Conservation (phyloP, 495 filamentous ascomycete genomes). For the Lasiosphaeris hirsuta region DNA sequence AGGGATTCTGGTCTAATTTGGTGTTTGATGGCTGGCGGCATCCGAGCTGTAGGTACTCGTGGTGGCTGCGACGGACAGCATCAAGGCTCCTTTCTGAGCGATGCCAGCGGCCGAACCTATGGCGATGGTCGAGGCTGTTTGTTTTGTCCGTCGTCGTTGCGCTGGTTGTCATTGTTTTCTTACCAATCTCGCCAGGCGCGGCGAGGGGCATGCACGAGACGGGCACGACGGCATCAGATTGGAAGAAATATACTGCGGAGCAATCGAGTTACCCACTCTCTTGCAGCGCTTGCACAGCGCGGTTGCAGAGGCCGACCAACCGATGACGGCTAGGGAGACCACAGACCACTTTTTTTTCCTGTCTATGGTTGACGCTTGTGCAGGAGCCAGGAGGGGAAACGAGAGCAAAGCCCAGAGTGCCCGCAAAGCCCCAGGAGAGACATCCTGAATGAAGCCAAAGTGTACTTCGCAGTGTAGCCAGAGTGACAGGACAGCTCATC, state of each 20-base stretch:
- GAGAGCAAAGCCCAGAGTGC: too few species aligned
- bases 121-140: background rate
- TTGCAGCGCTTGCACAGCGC: slow-evolving; percentile 4
- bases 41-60: too few species aligned
- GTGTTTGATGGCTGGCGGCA: background rate
- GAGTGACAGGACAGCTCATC: too few species aligned
- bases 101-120: too few species aligned
- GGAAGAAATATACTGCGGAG: slow-evolving; percentile 4
- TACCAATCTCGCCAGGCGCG: slow-evolving; percentile 10
- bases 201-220: slow-evolving; percentile 1
- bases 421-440: too few species aligned
- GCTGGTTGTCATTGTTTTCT: slow-evolving; percentile 5
- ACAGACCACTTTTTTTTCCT: background rate
- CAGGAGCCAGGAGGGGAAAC: too few species aligned
- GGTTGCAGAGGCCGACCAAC: slow-evolving; percentile 8
- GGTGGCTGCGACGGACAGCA: too few species aligned
- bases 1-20: background rate
- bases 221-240: slow-evolving; percentile 8
- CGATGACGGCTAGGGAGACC: slow-evolving; percentile 5
- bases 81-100: too few species aligned
- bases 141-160: background rate
- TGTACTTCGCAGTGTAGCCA: too few species aligned
- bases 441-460: too few species aligned
- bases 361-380: background rate
- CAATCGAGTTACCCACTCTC: background rate